Percentiles rank a stretch among this genome's conserved stretches.
Conservation (phyloP, 225 moss, liverwort and hornwort genomes). For the Pseudoscleropodium purum region DNA sequence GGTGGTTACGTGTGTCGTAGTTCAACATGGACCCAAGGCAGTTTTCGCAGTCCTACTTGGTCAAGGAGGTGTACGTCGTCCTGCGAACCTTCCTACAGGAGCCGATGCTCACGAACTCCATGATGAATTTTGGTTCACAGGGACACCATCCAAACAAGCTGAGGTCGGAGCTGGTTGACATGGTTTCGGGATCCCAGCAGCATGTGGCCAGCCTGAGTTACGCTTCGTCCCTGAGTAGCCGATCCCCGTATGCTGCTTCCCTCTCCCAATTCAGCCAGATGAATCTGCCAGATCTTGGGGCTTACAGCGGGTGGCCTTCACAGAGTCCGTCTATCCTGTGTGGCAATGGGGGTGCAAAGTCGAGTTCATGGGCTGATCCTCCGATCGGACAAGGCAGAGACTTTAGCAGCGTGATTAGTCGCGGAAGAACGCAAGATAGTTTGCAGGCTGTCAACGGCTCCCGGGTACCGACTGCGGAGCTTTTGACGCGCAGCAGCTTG, state of each 20-base stretch:
- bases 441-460: conserved; percentile 23
- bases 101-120: conserved; percentile 39
- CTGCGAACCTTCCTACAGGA: conserved; percentile 78
- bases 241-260: conserved; percentile 33
- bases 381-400: conserved; percentile 37
- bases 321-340: conserved; percentile 2
- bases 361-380: conserved; percentile 23
- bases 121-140: conserved; percentile 58
- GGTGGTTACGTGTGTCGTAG: conserved; percentile 32
- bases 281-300: conserved; percentile 12
- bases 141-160: conserved; percentile 46
- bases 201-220: conserved; percentile 36
- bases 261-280: conserved; percentile 47
- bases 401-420: conserved; percentile 44
- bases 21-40: conserved; percentile 62
- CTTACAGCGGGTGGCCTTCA: conserved; percentile 48
- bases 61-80: conserved; percentile 74
- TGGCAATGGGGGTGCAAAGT: conserved; percentile 20
- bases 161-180: conserved; percentile 37
- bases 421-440: conserved; percentile 40
- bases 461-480: conserved; percentile 36
- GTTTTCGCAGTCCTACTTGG: conserved; percentile 60
- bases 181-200: conserved; percentile 45
- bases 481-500: conserved; percentile 37
- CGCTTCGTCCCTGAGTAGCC: conserved; percentile 27